Conservation (phyloP, 805 yeast genomes). For the Candida xiaguanensis region DNA sequence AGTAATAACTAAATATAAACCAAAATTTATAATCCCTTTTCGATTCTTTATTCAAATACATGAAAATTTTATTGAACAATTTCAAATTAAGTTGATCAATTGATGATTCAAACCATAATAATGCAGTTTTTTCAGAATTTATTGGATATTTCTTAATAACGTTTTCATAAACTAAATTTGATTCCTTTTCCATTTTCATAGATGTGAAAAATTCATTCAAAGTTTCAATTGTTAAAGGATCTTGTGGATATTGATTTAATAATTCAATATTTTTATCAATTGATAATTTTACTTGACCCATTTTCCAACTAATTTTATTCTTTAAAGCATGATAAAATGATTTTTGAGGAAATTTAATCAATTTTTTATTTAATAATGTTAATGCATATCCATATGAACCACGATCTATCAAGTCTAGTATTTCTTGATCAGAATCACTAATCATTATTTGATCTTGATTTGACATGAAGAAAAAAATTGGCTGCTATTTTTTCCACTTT, state of each 20-base stretch:
- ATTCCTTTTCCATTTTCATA: conserved; percentile 33
- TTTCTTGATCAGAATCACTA: conserved; percentile 24
- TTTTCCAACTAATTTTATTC: conserved; percentile 28
- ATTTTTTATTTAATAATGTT: conserved; percentile 43
- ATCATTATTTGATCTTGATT: conserved; percentile 10
- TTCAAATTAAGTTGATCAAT: conserved; percentile 44
- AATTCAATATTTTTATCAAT: conserved; percentile 24
- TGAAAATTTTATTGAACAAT: conserved; percentile 51
- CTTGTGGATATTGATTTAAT: conserved; percentile 45
- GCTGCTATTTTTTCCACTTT: background rate
- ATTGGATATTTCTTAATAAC: conserved; percentile 57
- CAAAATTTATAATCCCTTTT: conserved; percentile 40
- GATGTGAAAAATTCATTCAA: conserved; percentile 43
- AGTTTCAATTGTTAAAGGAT: conserved; percentile 48
- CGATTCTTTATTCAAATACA: conserved; percentile 34
- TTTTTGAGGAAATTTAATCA: conserved; percentile 54
- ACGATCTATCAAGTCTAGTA: conserved; percentile 43
- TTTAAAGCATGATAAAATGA: conserved; percentile 50
- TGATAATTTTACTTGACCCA: conserved; percentile 32
- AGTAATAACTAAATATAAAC: conserved; percentile 53
- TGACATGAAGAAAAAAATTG: background rate
- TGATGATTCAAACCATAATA: conserved; percentile 57
- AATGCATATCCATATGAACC: conserved; percentile 56
- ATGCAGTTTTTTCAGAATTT: conserved; percentile 32
- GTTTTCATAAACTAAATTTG: conserved; percentile 50